Percentiles rank a stretch among this genome's conserved stretches.
phyloP scores from a whole-genome alignment of 2,329 filamentous ascomycete species.

The Tolypocladium tropicale region DNA sequence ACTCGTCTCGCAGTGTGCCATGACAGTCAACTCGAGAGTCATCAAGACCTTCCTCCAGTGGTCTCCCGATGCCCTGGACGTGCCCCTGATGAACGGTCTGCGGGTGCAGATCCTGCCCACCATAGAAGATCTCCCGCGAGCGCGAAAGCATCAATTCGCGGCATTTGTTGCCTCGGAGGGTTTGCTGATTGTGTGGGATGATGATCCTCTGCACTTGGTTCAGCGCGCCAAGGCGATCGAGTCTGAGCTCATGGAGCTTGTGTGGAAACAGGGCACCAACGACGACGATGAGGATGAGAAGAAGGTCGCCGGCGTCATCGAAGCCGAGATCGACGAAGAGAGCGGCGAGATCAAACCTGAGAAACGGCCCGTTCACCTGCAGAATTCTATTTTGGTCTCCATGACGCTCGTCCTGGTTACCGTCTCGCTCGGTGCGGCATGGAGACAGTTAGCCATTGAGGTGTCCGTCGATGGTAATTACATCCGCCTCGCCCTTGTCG shows the following conservation, averaged over 20 bases:
- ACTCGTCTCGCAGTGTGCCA: constrained; percentile 46
- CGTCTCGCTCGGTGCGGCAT: constrained; percentile 58
- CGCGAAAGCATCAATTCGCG: constrained; percentile 70
- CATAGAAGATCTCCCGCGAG: constrained; percentile 58
- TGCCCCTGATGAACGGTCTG: constrained; percentile 68
- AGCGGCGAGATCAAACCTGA: constrained; percentile 57
- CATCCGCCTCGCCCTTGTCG: constrained; percentile 52
- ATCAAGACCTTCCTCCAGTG: constrained; percentile 69
- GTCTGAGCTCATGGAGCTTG: constrained; percentile 64
- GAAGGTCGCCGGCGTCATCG: constrained; percentile 31
- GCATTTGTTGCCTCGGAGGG: constrained; percentile 65
- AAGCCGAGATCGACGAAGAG: constrained; percentile 59
- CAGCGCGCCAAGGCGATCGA: constrained; percentile 63
- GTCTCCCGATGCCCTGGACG: constrained; percentile 62
- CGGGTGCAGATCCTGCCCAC: constrained; percentile 65
- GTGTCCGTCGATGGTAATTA: constrained; percentile 54
- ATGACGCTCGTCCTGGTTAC: constrained; percentile 57
- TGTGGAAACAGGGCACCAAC: constrained; percentile 54
- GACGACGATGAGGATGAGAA: constrained; percentile 46
- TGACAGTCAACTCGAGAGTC: constrained; percentile 72
- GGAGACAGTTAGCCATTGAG: constrained; percentile 59
- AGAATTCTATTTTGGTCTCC: constrained; percentile 59
- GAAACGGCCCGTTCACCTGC: constrained; percentile 54
- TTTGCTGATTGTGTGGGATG: constrained; percentile 72
- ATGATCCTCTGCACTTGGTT: constrained; percentile 63